phyloP scores from a whole-genome alignment of 441 rosid species.

The Raphanus hybrid region DNA sequence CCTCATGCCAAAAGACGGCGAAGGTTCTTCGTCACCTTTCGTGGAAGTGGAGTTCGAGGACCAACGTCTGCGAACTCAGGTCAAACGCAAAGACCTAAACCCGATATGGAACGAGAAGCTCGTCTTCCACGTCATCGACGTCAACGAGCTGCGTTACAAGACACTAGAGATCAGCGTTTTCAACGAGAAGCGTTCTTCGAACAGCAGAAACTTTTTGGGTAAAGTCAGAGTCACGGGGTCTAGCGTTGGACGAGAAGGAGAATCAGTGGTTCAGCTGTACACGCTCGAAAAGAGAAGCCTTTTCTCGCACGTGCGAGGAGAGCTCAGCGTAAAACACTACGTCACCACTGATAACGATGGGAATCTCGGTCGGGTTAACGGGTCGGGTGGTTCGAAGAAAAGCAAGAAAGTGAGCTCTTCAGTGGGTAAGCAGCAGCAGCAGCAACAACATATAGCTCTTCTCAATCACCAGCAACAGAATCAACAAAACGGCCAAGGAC shows the following conservation, averaged over 20 bases:
- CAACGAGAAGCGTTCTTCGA: slow-evolving; percentile 61
- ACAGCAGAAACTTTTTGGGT: slow-evolving; percentile 64
- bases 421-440: slow-evolving; percentile 49
- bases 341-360: slow-evolving; percentile 49
- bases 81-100: slow-evolving; percentile 64
- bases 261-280: slow-evolving; percentile 54
- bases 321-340: slow-evolving; percentile 61
- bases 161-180: slow-evolving; percentile 59
- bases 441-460: slow-evolving; percentile 40
- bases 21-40: slow-evolving; percentile 73
- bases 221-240: slow-evolving; percentile 63
- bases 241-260: slow-evolving; percentile 53
- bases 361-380: slow-evolving; percentile 30
- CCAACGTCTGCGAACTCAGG: slow-evolving; percentile 61
- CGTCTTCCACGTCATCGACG: slow-evolving; percentile 55
- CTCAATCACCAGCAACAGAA: slow-evolving; percentile 40
- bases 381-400: slow-evolving; percentile 47
- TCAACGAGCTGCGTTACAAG: slow-evolving; percentile 58
- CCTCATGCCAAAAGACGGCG: slow-evolving; percentile 83
- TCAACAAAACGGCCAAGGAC: slow-evolving; percentile 11
- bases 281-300: slow-evolving; percentile 72
- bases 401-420: slow-evolving; percentile 56
- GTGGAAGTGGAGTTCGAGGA: slow-evolving; percentile 75
- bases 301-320: slow-evolving; percentile 76
- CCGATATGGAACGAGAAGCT: slow-evolving; percentile 83